These are phyloP conservation scores for Rhododendron vialii DNA, from an alignment of 148 eudicot species.

Conservation along the genomic window DNA sequence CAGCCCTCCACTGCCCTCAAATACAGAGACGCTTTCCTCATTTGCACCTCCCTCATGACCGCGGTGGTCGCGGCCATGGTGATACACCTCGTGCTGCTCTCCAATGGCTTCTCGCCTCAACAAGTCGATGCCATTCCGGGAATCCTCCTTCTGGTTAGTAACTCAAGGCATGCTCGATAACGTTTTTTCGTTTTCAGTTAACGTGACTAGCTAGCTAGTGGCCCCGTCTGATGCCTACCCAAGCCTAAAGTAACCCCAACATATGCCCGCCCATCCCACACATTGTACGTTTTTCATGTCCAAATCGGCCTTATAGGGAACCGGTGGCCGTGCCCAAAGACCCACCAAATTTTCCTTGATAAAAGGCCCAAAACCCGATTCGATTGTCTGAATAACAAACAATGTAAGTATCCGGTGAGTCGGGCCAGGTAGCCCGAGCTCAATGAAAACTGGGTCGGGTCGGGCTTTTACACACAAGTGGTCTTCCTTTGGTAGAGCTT, in stretches of 20 bases:
- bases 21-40: constrained; percentile 81
- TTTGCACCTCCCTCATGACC: constrained; percentile 84
- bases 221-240: neutral
- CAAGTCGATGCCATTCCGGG: constrained; percentile 77
- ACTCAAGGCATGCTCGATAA: neutral
- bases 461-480: neutral
- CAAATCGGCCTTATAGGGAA: neutral
- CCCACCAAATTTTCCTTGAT: neutral
- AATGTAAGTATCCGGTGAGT: neutral
- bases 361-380: neutral
- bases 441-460: neutral
- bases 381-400: neutral
- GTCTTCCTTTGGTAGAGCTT: neutral
- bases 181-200: neutral
- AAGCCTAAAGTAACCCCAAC: neutral
- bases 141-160: constrained; percentile 66
- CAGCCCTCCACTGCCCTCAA: constrained; percentile 66
- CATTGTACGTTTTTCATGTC: no score
- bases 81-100: constrained; percentile 67
- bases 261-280: neutral
- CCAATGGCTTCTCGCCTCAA: constrained; percentile 48
- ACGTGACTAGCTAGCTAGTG: neutral
- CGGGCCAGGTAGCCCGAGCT: neutral
- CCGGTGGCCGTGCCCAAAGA: neutral
- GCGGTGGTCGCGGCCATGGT: constrained; percentile 82